A percentile compares a stretch with the other conserved stretches of the same genome.
Conservation (phyloP, 208 protist genomes). For the Wallacemonas rigidus region DNA sequence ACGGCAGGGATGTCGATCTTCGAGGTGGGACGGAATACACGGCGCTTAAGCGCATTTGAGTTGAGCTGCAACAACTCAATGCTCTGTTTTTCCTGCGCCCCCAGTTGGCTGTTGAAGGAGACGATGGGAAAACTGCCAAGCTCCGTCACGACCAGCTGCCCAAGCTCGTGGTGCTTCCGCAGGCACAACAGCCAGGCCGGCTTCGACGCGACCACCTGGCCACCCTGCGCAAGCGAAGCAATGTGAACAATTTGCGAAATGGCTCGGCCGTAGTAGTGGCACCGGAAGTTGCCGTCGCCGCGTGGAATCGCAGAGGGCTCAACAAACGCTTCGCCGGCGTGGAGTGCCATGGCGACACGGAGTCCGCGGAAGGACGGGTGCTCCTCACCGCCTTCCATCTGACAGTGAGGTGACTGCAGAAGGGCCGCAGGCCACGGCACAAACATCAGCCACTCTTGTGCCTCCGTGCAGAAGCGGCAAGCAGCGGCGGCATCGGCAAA, state of each 20-base stretch:
- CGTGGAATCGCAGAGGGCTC: constrained; percentile 68
- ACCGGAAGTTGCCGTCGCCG: constrained; percentile 43
- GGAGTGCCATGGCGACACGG: constrained; percentile 73
- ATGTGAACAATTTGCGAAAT: constrained; percentile 82
- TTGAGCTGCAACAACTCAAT: constrained; percentile 66
- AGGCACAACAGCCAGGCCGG: constrained; percentile 72
- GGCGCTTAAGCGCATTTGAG: constrained; percentile 43
- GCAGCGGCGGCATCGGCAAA: constrained; percentile 71
- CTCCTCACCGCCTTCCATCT: constrained; percentile 40
- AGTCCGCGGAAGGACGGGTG: constrained; percentile 62
- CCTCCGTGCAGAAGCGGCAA: constrained; percentile 81
- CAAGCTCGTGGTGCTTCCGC: constrained; percentile 56
- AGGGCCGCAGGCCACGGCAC: constrained; percentile 77
- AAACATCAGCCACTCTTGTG: constrained; percentile 75
- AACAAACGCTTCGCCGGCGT: constrained; percentile 69
- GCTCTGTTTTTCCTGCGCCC: constrained; percentile 70
- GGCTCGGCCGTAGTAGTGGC: constrained; percentile 84
- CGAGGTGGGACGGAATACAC: constrained; percentile 43
- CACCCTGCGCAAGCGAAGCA: constrained; percentile 66
- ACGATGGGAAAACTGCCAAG: constrained; percentile 61
- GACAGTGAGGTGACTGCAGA: constrained; percentile 34
- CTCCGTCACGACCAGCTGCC: constrained; percentile 44
- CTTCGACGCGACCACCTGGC: constrained; percentile 75
- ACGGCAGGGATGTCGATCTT: constrained; percentile 34
- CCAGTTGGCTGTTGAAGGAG: constrained; percentile 70